Percentiles rank a stretch among this genome's conserved stretches.
Evolutionary conservation across 192 early-diverging fungal genomes (phyloP).

Genomic region (Umbelopsis sp.): DNA sequence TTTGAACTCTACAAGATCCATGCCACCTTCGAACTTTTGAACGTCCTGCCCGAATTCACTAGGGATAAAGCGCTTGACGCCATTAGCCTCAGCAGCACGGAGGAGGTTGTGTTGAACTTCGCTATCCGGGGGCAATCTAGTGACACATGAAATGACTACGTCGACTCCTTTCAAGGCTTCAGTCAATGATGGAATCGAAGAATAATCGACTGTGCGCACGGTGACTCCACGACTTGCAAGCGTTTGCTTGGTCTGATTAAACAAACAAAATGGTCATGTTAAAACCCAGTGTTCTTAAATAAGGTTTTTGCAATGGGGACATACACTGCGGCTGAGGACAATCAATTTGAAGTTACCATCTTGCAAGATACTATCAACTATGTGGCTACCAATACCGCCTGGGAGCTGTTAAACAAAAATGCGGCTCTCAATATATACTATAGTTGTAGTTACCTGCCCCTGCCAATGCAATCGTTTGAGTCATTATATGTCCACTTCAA

Average conservation of each 20-base stretch:
- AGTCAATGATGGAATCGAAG: neutral
- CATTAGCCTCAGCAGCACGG: neutral
- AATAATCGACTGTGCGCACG: slow-evolving; percentile 3
- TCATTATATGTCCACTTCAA: neutral
- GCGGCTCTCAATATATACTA: no score
- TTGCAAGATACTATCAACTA: neutral
- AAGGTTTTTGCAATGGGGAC: neutral
- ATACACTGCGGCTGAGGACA: neutral
- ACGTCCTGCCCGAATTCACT: neutral
- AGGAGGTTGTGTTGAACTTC: neutral
- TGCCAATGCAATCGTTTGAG: slow-evolving; percentile 7
- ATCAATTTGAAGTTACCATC: neutral
- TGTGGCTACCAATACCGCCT: neutral
- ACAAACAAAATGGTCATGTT: no score
- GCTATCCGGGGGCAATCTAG: neutral
- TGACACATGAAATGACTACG: neutral
- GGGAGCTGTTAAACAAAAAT: neutral
- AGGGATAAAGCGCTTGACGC: neutral
- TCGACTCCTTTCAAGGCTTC: neutral
- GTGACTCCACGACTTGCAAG: neutral
- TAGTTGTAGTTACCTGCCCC: neutral
- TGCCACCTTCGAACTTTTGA: neutral
- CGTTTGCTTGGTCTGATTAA: neutral
- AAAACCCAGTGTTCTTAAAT: no score
- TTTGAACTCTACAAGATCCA: neutral